Evolutionary conservation across 2,329 filamentous ascomycete genomes (phyloP), one percentile per base, ranked within the genome.

Genomic region (Calonectria ilicicola): DNA sequence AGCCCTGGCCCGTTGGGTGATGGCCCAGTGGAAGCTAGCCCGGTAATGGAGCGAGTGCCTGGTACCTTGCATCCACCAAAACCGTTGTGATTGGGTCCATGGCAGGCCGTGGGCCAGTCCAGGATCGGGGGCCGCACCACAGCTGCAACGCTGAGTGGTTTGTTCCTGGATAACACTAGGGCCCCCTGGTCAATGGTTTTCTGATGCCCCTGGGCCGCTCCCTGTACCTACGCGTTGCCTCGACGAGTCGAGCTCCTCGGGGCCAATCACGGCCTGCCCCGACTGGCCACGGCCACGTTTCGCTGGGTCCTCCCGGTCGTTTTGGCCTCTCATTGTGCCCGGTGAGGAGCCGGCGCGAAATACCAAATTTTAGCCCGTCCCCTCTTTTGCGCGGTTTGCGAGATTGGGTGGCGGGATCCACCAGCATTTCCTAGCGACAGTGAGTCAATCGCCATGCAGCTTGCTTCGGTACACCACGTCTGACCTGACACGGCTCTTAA

Each of bases 131-230:
- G 60, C 70, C 26, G 69, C 68, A 66, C 65, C 64, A 42, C 67
- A 64, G 44, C 78, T 80, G 77, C 74, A 74, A 32, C 70, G 76
- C 74, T 78, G 51, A 79, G 72, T 80, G 78, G 78, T 44, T 67
- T 75, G 78, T 80, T 70, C 78, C 78, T 80, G 75, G 68, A 67
- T 76, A 69, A 77, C 64, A 72, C 69, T 64, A 67, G 47, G 66
- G 35, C 75, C 67, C 75, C 76, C 63, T 65, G 76, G 67, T 70
- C 65, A 70, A 70, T 46, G 26, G 27, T 73, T 67, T 65, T 68
- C 38, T 70, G 72, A 53, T 73, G 69, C 67, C 42, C 74, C 78
- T 72, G 69, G 72, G 69, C 72, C 49, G 40, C 64, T 67, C 76
- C 69, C 70, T 78, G 76, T 71, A 75, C 73, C 53, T 67, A 71